Evolutionary conservation across 768 basidiomycete species (phyloP).

Genomic region (Cantharellus anzutake): DNA sequence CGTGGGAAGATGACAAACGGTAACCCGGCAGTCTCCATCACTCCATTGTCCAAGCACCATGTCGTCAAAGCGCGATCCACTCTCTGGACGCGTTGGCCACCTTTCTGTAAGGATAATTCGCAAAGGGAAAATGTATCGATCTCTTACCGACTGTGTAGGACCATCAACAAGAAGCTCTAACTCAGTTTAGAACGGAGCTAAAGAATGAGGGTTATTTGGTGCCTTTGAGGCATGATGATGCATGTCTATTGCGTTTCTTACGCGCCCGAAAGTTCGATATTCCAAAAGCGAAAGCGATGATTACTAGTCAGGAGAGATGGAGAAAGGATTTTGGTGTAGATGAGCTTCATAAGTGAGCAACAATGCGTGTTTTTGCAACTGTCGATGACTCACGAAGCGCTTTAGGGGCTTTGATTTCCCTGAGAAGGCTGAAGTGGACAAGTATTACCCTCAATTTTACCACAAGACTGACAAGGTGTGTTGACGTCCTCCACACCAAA

Average conservation of each 20-base stretch:
- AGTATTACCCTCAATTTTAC: conserved; percentile 90
- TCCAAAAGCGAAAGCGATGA: conserved; percentile 63
- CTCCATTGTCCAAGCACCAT: neutral
- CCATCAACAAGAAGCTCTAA: conserved; percentile 43
- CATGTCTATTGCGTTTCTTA: conserved; percentile 58
- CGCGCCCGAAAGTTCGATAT: conserved; percentile 89
- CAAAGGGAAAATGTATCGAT: neutral
- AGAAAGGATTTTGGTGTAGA: conserved; percentile 70
- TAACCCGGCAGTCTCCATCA: too few species aligned
- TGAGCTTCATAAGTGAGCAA: conserved; percentile 42
- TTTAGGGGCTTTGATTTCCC: conserved; percentile 69
- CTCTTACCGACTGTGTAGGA: conserved; percentile 10
- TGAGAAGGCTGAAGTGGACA: conserved; percentile 67
- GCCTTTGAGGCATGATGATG: conserved; percentile 48
- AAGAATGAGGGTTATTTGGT: conserved; percentile 41
- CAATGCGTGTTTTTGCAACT: neutral
- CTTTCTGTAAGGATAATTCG: conserved; percentile 23
- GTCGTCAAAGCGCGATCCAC: conserved; percentile 21
- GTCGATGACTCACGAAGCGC: conserved; percentile 1
- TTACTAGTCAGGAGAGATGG: conserved; percentile 71
- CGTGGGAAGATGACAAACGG: too few species aligned
- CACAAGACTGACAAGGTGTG: conserved; percentile 86
- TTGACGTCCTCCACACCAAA: neutral
- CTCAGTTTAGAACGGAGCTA: conserved; percentile 47
- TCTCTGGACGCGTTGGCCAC: conserved; percentile 65